These are phyloP conservation scores for Thoreauomyces humboldtii DNA, from an alignment of 192 early-diverging fungal genomes.

Conservation along the genomic window DNA sequence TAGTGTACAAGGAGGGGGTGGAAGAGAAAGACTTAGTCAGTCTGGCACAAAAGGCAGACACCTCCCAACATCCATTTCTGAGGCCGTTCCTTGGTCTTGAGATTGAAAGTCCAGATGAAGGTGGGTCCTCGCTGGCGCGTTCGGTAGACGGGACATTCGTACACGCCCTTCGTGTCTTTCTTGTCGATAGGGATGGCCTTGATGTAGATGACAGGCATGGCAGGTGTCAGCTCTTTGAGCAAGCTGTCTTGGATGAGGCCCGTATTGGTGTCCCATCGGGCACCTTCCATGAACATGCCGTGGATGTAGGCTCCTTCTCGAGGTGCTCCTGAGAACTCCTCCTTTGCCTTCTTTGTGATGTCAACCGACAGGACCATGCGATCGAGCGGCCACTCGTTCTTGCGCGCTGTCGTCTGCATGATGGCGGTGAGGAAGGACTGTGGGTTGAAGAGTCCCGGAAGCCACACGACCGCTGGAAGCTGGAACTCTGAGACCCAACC, in stretches of 20 bases:
- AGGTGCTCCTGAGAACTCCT: slow-evolving; percentile 63
- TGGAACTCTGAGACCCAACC: slow-evolving; percentile 65
- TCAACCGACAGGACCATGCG: slow-evolving; percentile 63
- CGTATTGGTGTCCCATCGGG: slow-evolving; percentile 62
- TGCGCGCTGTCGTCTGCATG: slow-evolving; percentile 68
- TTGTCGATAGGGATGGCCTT: slow-evolving; percentile 65
- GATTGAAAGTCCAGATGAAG: slow-evolving; percentile 65
- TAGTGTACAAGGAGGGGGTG: no score
- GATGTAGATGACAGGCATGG: slow-evolving; percentile 67
- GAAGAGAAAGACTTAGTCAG: no score
- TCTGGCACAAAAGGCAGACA: slow-evolving; percentile 51
- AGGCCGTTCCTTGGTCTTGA: slow-evolving; percentile 64
- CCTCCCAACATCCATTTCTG: slow-evolving; percentile 66
- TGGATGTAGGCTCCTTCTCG: slow-evolving; percentile 63
- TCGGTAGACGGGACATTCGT: slow-evolving; percentile 65
- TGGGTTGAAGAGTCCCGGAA: slow-evolving; percentile 64
- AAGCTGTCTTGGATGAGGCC: slow-evolving; percentile 63
- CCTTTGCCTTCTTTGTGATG: slow-evolving; percentile 60
- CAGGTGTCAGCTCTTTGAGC: slow-evolving; percentile 60
- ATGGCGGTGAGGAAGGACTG: slow-evolving; percentile 69
- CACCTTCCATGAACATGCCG: slow-evolving; percentile 66
- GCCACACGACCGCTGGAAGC: slow-evolving; percentile 60
- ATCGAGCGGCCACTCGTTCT: slow-evolving; percentile 66
- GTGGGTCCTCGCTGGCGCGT: slow-evolving; percentile 62
- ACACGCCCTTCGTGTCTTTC: slow-evolving; percentile 63